Conservation (phyloP, 495 filamentous ascomycete species). For the Neurospora sp. region DNA sequence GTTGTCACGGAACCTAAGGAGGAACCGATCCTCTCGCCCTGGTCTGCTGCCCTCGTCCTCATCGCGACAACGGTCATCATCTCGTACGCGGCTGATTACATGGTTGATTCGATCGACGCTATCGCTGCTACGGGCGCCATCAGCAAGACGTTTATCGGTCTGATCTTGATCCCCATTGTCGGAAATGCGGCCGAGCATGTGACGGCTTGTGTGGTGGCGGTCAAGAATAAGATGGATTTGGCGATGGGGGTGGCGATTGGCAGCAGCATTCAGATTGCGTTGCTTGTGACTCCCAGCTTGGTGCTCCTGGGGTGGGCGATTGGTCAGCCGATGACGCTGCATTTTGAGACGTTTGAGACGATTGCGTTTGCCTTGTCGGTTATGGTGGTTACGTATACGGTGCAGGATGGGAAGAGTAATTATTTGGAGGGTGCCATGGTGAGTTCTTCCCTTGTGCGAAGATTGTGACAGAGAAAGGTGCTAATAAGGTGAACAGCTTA, state of each 20-base stretch:
- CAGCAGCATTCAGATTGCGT: slow-evolving; percentile 86
- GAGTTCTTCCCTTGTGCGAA: slow-evolving; percentile 20
- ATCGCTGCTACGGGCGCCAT: slow-evolving; percentile 77
- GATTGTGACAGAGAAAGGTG: too few relatives aligned
- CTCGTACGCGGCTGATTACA: slow-evolving; percentile 85
- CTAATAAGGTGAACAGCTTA: slow-evolving; percentile 11
- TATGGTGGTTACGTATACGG: slow-evolving; percentile 83
- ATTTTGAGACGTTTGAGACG: slow-evolving; percentile 85
- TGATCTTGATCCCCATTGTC: slow-evolving; percentile 92
- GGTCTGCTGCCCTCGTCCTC: slow-evolving; percentile 62
- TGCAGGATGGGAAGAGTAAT: slow-evolving; percentile 90
- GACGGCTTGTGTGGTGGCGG: slow-evolving; percentile 83
- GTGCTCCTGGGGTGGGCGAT: slow-evolving; percentile 86
- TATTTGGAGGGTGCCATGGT: slow-evolving; percentile 93
- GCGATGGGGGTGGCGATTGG: slow-evolving; percentile 92
- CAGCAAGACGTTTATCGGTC: slow-evolving; percentile 92
- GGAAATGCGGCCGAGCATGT: slow-evolving; percentile 97
- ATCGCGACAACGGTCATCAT: slow-evolving; percentile 72
- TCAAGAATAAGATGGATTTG: slow-evolving; percentile 96
- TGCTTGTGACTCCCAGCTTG: slow-evolving; percentile 83
- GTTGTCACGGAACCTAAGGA: slow-evolving; percentile 36
- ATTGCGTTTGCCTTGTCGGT: slow-evolving; percentile 87
- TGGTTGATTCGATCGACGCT: slow-evolving; percentile 86
- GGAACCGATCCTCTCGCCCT: slow-evolving; percentile 53
- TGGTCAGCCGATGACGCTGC: slow-evolving; percentile 73